Base-by-base conservation (phyloP, 495 filamentous ascomycete species). In the Aspergillus homomorphus region DNA sequence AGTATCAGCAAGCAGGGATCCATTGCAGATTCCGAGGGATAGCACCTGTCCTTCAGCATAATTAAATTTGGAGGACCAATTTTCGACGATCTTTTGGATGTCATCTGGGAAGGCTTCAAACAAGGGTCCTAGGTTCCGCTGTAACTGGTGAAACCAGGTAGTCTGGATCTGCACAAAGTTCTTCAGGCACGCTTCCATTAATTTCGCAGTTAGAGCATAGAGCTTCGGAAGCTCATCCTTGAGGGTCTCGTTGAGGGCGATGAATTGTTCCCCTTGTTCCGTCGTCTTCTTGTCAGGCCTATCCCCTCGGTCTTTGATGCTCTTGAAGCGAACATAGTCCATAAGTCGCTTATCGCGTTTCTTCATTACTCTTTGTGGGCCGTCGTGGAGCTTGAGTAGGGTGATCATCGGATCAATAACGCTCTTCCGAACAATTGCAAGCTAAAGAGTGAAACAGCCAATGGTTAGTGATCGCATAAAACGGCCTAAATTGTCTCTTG, bases 161-260 rank as follows among this genome's bases (percentile, higher is more conserved):
- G 81, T 76, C 60, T 97, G 92, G 42, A 96, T 84, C 56, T 87
- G 78, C 53, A 96, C 82, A 63, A 97, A 91, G 65, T 89, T 90
- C 56, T 80, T 82, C 30, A 96, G 73, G 59, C 89, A 91, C 0
- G 87, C 85, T 61, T 91, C 87, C 60, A 91, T 88, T 48, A 96
- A 73, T 63, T 86, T 88, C 52, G 85, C 87, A 0, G 92, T 96
- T 50, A 92, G 70, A 12, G 72, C 71, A 58, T 90, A 96, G 14
- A 99, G 84, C 65, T 87, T 89, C 12, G 94, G 94, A 23, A 99
- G 79, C 64, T 98, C 93, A 44, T 92, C 87, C 69, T 96, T 97
- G 57, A 98, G 76, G 0, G 91, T 88, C 30, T 96, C 89, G 62
- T 97, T 98, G 52, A 98, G 77, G 8, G 91, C 91, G 51, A 87